phyloP scores from a whole-genome alignment of 2,329 filamentous ascomycete genomes.

The Teratosphaeria viscida region DNA sequence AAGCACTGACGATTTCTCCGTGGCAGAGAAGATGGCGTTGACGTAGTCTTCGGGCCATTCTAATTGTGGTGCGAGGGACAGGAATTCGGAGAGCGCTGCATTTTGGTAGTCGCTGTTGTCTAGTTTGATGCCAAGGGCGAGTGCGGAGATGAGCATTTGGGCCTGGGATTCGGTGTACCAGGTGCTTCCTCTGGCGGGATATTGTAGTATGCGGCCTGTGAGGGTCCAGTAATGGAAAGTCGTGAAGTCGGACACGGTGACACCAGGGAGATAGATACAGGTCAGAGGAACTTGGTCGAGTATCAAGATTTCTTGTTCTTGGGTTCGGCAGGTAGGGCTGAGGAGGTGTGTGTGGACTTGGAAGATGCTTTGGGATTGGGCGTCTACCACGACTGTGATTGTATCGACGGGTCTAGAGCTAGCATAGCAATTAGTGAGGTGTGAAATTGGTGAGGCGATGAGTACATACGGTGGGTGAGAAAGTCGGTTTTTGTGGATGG shows the following conservation, averaged over 20 bases:
- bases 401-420: neutral
- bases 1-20: neutral
- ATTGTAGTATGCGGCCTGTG: conserved; percentile 8
- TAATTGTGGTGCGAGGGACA: neutral
- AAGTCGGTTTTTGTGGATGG: neutral
- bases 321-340: neutral
- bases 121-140: conserved; percentile 2
- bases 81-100: conserved; percentile 1
- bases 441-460: neutral
- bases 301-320: neutral
- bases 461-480: neutral
- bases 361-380: conserved; percentile 3
- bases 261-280: conserved; percentile 3
- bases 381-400: conserved; percentile 4
- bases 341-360: conserved; percentile 1
- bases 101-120: neutral
- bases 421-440: neutral
- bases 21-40: conserved; percentile 5
- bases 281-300: neutral
- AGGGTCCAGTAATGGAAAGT: conserved; percentile 6
- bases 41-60: conserved; percentile 7
- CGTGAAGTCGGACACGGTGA: conserved; percentile 2
- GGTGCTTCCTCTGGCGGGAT: neutral
- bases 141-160: conserved; percentile 3
- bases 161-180: conserved; percentile 3